Evolutionary conservation across 2,329 filamentous ascomycete genomes (phyloP).

Genomic region (Biscogniauxia marginata): DNA sequence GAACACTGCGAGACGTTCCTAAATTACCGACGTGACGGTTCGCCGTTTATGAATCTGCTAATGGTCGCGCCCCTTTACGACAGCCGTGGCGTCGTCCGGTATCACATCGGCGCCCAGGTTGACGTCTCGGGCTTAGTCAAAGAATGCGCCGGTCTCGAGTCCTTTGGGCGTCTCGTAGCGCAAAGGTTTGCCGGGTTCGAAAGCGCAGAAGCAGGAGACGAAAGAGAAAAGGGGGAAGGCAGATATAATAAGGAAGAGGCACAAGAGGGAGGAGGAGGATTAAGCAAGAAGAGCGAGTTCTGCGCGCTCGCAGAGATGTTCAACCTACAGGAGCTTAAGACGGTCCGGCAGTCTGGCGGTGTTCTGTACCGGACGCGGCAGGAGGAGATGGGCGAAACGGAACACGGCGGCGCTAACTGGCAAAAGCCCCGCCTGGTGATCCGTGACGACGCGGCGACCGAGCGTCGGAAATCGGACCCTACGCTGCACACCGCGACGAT

Average conservation of each 20-base stretch:
- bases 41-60: slow-evolving; percentile 73
- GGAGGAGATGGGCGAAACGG: slow-evolving; percentile 41
- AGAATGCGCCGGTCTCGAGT: slow-evolving; percentile 64
- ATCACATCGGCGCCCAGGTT: slow-evolving; percentile 70
- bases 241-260: no score
- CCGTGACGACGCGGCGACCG: slow-evolving; percentile 34
- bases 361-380: slow-evolving; percentile 54
- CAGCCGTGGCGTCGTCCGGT: slow-evolving; percentile 63
- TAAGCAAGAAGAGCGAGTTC: slow-evolving; percentile 55
- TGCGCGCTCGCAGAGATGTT: slow-evolving; percentile 68
- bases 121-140: slow-evolving; percentile 68
- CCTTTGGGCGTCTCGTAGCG: slow-evolving; percentile 50
- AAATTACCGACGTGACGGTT: slow-evolving; percentile 76
- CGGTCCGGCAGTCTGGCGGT: slow-evolving; percentile 62
- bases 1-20: slow-evolving; percentile 73
- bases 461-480: slow-evolving; percentile 12
- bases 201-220: background rate
- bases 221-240: slow-evolving; percentile 7
- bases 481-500: slow-evolving; percentile 7
- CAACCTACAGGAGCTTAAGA: slow-evolving; percentile 64
- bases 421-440: slow-evolving; percentile 42
- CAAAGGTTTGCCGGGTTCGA: slow-evolving; percentile 14
- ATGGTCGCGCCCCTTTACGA: slow-evolving; percentile 73
- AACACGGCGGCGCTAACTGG: slow-evolving; percentile 33
- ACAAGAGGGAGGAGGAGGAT: background rate